Percentiles rank a stretch among this genome's conserved stretches.
Evolutionary conservation across 2,329 filamentous ascomycete species (phyloP).

Genomic region (Verticillium longisporum): DNA sequence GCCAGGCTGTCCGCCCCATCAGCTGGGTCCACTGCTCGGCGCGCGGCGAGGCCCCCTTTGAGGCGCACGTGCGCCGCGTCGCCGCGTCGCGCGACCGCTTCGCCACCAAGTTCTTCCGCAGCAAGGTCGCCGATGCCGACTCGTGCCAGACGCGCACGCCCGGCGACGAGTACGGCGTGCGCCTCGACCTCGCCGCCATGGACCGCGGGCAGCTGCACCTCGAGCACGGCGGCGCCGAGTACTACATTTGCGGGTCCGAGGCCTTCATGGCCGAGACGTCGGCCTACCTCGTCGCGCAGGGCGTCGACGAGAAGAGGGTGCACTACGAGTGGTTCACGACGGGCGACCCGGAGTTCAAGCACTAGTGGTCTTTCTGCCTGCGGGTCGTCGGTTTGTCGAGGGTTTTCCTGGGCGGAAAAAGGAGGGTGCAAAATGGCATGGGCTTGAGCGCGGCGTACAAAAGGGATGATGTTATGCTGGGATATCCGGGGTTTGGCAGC

Average conservation of each 20-base stretch:
- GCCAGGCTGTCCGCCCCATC: constrained; percentile 38
- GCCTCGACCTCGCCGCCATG: constrained; percentile 40
- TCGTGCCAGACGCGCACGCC: constrained; percentile 26
- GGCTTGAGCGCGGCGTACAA: not conserved
- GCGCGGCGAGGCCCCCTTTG: constrained; percentile 41
- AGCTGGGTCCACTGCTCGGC: constrained; percentile 55
- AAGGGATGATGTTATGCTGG: not conserved
- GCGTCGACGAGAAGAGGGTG: constrained; percentile 30
- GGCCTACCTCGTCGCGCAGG: constrained; percentile 30
- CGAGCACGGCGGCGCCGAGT: constrained; percentile 37
- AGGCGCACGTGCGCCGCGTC: constrained; percentile 40
- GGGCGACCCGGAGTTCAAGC: constrained; percentile 25
- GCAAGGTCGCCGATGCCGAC: constrained; percentile 37
- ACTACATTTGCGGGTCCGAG: constrained; percentile 48
- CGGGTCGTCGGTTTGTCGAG: too few species aligned
- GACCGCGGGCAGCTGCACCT: constrained; percentile 37
- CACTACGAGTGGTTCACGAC: constrained; percentile 41
- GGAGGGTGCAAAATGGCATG: not conserved
- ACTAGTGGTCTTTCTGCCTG: not conserved
- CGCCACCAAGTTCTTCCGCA: constrained; percentile 41
- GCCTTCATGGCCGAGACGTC: constrained; percentile 47
- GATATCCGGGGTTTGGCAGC: not conserved
- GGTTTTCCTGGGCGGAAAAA: not conserved
- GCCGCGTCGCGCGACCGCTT: constrained; percentile 26
- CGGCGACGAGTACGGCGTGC: constrained; percentile 27